phyloP scores from a whole-genome alignment of 2,329 filamentous ascomycete genomes.

The Phaeosphaeria sp. region DNA sequence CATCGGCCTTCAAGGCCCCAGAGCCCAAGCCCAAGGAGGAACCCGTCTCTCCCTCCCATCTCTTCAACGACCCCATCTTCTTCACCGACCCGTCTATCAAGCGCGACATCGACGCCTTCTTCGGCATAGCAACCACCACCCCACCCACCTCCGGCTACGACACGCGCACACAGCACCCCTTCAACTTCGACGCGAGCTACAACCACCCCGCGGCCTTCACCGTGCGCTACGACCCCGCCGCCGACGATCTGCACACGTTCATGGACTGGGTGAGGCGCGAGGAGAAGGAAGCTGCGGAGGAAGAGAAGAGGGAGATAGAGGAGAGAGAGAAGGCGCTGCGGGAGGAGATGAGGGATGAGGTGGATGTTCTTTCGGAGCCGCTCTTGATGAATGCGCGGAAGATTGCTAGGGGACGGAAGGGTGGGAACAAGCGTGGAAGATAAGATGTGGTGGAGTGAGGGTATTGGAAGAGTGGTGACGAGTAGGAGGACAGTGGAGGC shows the following conservation, averaged over 20 bases:
- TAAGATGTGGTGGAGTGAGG: neutral
- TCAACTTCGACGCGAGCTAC: conserved; percentile 69
- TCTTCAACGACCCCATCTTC: conserved; percentile 79
- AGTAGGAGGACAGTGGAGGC: neutral
- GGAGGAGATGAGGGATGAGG: neutral
- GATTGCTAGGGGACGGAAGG: neutral
- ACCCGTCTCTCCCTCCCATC: too few species aligned
- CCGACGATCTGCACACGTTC: conserved; percentile 19
- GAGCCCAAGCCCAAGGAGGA: too few species aligned
- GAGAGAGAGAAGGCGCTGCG: neutral
- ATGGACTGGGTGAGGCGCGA: neutral
- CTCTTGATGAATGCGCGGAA: neutral
- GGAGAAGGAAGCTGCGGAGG: neutral
- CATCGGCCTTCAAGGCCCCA: neutral
- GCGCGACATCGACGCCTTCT: conserved; percentile 12
- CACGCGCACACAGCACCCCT: conserved; percentile 75
- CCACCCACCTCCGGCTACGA: conserved; percentile 57
- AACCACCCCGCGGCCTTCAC: conserved; percentile 40
- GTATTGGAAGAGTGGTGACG: neutral
- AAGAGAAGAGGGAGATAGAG: neutral
- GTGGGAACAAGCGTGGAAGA: neutral
- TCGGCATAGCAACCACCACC: conserved; percentile 49
- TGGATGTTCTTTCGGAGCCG: neutral
- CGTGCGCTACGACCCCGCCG: conserved; percentile 10
- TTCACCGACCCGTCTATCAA: conserved; percentile 15